Conservation (phyloP, 2,329 filamentous ascomycete genomes). For the Thielaviopsis euricoi region DNA sequence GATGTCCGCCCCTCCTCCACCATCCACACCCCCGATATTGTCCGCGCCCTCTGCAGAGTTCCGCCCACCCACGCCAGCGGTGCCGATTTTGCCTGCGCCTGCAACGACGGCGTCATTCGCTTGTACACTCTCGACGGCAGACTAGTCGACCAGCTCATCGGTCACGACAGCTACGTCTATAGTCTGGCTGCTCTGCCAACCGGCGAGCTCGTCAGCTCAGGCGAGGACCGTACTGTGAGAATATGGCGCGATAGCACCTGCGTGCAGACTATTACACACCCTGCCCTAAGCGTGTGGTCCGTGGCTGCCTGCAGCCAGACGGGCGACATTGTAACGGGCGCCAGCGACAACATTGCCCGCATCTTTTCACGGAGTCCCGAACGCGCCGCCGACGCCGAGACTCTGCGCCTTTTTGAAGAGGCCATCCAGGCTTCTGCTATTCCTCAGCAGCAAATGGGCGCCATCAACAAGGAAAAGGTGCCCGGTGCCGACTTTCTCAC, state of each 20-base stretch:
- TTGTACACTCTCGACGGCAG: conserved; percentile 72
- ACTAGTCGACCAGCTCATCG: conserved; percentile 59
- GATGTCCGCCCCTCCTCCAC: conserved; percentile 35
- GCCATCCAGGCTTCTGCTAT: conserved; percentile 71
- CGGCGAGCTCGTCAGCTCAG: conserved; percentile 78
- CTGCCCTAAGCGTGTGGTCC: conserved; percentile 89
- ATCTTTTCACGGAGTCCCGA: conserved; percentile 63
- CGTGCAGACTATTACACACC: conserved; percentile 89
- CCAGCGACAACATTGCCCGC: conserved; percentile 73
- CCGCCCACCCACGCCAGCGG: conserved; percentile 59
- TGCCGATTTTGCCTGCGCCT: conserved; percentile 85
- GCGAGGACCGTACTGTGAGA: conserved; percentile 84
- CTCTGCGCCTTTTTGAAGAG: conserved; percentile 60
- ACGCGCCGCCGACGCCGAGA: conserved; percentile 51
- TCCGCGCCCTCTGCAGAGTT: conserved; percentile 77
- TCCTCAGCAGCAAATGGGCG: conserved; percentile 66
- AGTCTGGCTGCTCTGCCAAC: conserved; percentile 60
- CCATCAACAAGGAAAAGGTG: conserved; percentile 81
- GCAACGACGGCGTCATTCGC: conserved; percentile 79
- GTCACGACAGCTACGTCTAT: conserved; percentile 93
- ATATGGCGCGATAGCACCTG: conserved; percentile 75
- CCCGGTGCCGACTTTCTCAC: conserved; percentile 77
- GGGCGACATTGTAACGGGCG: conserved; percentile 85
- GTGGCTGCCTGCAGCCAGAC: conserved; percentile 69
- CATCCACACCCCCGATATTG: conserved; percentile 58